Conservation (phyloP, 1,284 basidiomycete species). For the Apiotrichum brassicae region DNA sequence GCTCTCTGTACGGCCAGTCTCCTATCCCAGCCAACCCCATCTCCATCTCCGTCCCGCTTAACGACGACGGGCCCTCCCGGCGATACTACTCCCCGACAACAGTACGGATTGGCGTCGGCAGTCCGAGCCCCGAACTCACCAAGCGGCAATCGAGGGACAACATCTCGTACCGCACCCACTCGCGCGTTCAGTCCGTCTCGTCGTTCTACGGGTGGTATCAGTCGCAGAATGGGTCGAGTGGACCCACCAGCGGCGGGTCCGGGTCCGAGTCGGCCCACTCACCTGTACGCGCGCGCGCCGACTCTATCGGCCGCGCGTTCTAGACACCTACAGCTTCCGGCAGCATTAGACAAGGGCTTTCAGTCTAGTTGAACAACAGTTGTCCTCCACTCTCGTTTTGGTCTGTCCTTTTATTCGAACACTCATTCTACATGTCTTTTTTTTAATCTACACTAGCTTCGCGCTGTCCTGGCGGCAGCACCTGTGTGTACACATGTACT, state of each 20-base stretch:
- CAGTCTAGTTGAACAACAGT: no score
- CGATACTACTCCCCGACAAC: no score
- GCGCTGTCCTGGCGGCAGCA: not conserved
- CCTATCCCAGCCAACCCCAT: no score
- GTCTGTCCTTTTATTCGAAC: not conserved
- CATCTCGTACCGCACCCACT: not conserved
- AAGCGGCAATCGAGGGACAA: not conserved
- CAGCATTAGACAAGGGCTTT: no score
- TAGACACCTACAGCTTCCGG: no score
- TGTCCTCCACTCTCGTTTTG: no score
- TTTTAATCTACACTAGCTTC: not conserved
- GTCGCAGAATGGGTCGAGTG: not conserved
- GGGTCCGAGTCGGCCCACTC: not conserved
- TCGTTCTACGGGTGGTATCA: slow-evolving; percentile 4
- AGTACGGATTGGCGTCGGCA: no score
- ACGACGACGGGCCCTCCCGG: not conserved
- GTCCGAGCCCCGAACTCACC: not conserved
- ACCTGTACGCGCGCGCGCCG: not conserved
- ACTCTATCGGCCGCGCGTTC: not conserved
- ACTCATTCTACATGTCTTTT: not conserved
- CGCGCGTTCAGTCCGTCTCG: not conserved
- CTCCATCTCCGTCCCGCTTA: not conserved
- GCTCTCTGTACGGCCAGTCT: not conserved
- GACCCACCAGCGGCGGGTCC: not conserved
- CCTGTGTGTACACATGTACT: no score